phyloP scores from a whole-genome alignment of 192 early-diverging fungal genomes.

The Podila clonocystis region DNA sequence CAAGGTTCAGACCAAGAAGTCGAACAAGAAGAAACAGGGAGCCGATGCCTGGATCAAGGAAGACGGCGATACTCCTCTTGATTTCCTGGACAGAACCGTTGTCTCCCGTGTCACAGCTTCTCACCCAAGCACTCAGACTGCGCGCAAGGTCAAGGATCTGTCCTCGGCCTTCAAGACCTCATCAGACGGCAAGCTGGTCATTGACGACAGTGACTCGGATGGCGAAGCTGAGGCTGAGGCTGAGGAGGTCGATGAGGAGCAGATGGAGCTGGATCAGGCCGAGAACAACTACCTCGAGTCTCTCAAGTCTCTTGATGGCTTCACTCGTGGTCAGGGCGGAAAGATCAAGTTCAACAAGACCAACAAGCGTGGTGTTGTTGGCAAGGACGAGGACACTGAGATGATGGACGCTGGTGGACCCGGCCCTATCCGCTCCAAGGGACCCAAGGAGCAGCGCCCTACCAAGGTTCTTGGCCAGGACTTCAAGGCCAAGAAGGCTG shows the following conservation, averaged over 20 bases:
- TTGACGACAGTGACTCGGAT: conserved; percentile 73
- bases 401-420: conserved; percentile 39
- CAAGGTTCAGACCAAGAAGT: conserved; percentile 32
- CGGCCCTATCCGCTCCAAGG: conserved; percentile 49
- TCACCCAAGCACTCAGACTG: conserved; percentile 47
- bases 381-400: conserved; percentile 74
- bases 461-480: conserved; percentile 72
- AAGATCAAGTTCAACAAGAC: conserved; percentile 93
- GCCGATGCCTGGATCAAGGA: conserved; percentile 72
- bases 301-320: conserved; percentile 81
- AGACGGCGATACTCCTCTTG: conserved; percentile 75
- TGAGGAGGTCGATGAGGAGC: conserved; percentile 42
- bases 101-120: conserved; percentile 69
- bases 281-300: conserved; percentile 92
- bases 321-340: conserved; percentile 82
- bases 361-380: conserved; percentile 64
- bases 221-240: conserved; percentile 11
- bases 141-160: conserved; percentile 54
- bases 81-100: conserved; percentile 90
- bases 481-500: conserved; percentile 87
- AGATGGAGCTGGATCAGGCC: conserved; percentile 53
- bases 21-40: conserved; percentile 54
- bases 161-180: conserved; percentile 67
- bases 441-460: conserved; percentile 52
- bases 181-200: conserved; percentile 84